A percentile compares a stretch with the other conserved stretches of the same genome.
Evolutionary conservation across 768 basidiomycete genomes (phyloP).

Genomic region (Tubosaeta sp.): DNA sequence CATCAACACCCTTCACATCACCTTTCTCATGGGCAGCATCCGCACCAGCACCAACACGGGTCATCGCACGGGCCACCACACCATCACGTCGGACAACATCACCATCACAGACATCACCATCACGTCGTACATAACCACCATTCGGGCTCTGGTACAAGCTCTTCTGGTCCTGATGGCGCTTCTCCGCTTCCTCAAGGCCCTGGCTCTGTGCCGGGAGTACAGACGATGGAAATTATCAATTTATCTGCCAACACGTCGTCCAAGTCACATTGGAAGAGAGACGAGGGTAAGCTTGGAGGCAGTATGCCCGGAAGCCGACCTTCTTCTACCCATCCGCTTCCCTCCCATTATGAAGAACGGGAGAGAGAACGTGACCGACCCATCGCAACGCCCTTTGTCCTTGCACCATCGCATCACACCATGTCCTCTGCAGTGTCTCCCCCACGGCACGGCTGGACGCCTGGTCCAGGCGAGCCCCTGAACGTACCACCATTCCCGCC

Average conservation of each 20-base stretch:
- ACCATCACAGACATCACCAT: conserved; percentile 41
- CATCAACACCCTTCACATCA: conserved; percentile 32
- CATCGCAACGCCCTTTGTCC: conserved; percentile 49
- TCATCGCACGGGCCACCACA: conserved; percentile 38
- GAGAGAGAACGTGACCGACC: conserved; percentile 48
- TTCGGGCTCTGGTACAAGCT: conserved; percentile 26
- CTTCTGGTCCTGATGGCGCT: conserved; percentile 25
- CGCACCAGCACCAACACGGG: conserved; percentile 28
- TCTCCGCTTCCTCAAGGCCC: conserved; percentile 34
- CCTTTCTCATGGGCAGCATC: conserved; percentile 27
- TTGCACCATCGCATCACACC: conserved; percentile 42
- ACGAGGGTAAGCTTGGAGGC: conserved; percentile 26
- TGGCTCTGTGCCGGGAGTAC: conserved; percentile 33
- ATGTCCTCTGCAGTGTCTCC: conserved; percentile 36
- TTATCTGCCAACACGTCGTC: conserved; percentile 33
- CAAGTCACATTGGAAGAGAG: conserved; percentile 39
- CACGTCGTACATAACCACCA: conserved; percentile 51
- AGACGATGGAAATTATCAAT: conserved; percentile 51
- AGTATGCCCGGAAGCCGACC: conserved; percentile 34
- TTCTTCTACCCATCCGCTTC: conserved; percentile 36
- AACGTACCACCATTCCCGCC: conserved; percentile 28
- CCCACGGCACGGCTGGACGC: conserved; percentile 39
- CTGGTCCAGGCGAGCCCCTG: conserved; percentile 20
- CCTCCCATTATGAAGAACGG: conserved; percentile 28
- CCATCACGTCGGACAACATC: conserved; percentile 46